Percentiles rank a stretch among this genome's conserved stretches.
These are phyloP conservation scores for Diaporthe citrichinensis DNA, from an alignment of 2,329 filamentous ascomycete genomes.

Conservation along the genomic window DNA sequence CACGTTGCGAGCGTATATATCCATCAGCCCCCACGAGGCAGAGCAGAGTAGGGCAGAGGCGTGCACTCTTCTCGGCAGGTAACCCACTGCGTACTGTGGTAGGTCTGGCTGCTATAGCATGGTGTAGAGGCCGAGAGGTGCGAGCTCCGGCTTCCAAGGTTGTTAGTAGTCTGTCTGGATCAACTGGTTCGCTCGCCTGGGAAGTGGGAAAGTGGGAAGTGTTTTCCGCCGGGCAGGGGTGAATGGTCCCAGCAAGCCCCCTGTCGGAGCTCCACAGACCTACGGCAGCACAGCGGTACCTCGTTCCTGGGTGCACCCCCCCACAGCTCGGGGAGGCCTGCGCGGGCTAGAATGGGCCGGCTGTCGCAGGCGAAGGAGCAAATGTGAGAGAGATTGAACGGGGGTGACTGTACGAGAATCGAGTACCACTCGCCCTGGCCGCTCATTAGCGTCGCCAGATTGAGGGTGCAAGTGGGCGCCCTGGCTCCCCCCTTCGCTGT, in stretches of 20 bases:
- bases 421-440: constrained; percentile 30
- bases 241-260: constrained; percentile 13
- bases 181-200: neutral
- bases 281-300: constrained; percentile 1
- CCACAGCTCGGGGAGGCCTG: constrained; percentile 19
- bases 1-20: neutral
- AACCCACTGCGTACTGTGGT: neutral
- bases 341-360: neutral
- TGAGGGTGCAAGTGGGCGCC: constrained; percentile 30
- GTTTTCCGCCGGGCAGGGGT: constrained; percentile 25
- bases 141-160: neutral
- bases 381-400: neutral
- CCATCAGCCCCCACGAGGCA: neutral
- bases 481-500: constrained; percentile 31
- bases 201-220: constrained; percentile 32
- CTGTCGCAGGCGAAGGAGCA: constrained; percentile 11
- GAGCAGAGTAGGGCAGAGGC: neutral
- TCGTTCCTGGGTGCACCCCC: constrained; percentile 36
- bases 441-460: constrained; percentile 37
- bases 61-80: neutral
- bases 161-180: constrained; percentile 16
- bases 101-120: neutral
- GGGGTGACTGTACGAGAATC: constrained; percentile 29
- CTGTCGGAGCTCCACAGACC: constrained; percentile 9
- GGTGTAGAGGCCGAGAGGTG: neutral